Evolutionary conservation across 2,329 filamentous ascomycete genomes (phyloP).

Genomic region (Xylaria arbuscula): DNA sequence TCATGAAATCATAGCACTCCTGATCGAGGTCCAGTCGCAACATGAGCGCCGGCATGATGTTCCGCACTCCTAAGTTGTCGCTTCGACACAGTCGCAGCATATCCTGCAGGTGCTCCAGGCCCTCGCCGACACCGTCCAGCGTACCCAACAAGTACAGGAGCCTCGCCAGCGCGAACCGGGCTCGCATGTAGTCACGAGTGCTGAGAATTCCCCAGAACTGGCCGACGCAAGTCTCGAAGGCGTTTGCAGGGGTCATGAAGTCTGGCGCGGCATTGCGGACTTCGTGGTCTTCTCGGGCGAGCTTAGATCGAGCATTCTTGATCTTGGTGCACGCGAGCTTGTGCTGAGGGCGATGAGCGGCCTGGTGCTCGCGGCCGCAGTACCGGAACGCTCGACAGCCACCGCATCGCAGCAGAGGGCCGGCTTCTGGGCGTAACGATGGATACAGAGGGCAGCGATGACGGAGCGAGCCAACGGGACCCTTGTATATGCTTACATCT

Average conservation of each 20-base stretch:
- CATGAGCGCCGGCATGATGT: slow-evolving; percentile 55
- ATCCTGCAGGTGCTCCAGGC: slow-evolving; percentile 55
- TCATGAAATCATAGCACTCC: slow-evolving; percentile 60
- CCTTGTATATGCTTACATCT: slow-evolving; percentile 15
- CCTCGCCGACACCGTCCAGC: slow-evolving; percentile 51
- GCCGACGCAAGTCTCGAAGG: slow-evolving; percentile 55
- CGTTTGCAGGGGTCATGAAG: slow-evolving; percentile 45
- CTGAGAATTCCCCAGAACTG: slow-evolving; percentile 56
- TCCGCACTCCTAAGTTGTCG: slow-evolving; percentile 59
- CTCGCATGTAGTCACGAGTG: slow-evolving; percentile 59
- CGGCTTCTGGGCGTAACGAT: slow-evolving; percentile 19
- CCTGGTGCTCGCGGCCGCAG: slow-evolving; percentile 59
- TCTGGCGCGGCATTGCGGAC: slow-evolving; percentile 51
- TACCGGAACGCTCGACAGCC: slow-evolving; percentile 58
- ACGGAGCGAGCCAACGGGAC: slow-evolving; percentile 29
- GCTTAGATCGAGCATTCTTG: slow-evolving; percentile 46
- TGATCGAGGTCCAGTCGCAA: slow-evolving; percentile 62
- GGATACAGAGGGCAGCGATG: slow-evolving; percentile 37
- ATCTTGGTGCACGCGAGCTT: slow-evolving; percentile 54
- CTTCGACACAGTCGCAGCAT: slow-evolving; percentile 58
- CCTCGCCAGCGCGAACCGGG: slow-evolving; percentile 50
- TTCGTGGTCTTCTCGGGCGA: slow-evolving; percentile 53
- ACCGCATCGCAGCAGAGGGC: slow-evolving; percentile 53
- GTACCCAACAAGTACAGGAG: slow-evolving; percentile 51
- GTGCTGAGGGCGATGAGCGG: slow-evolving; percentile 52